Percentiles rank a stretch among this genome's conserved stretches.
Conservation (phyloP, 345 rosid genomes). For the Aquilaria malaccensis region DNA sequence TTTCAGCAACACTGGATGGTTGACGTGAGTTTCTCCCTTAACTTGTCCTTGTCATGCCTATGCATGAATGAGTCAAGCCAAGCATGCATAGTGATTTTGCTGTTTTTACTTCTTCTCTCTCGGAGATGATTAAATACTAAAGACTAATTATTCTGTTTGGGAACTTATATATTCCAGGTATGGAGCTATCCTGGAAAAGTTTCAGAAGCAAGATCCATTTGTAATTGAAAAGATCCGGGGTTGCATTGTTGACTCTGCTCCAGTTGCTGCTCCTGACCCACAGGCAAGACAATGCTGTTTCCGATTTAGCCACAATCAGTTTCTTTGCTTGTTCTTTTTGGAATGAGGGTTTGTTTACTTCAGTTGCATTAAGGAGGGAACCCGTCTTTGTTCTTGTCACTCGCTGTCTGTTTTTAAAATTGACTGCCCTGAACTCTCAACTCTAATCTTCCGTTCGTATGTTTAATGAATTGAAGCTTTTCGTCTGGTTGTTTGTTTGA, state of each 20-base stretch:
- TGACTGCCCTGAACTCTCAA: too few relatives aligned
- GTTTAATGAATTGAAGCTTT: too few relatives aligned
- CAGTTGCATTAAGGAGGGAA: too few relatives aligned
- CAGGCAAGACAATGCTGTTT: conserved; percentile 43
- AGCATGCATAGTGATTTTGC: not conserved
- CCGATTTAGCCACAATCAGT: not conserved
- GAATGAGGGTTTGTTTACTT: too few relatives aligned
- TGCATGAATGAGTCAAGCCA: not conserved
- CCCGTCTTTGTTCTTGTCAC: too few relatives aligned
- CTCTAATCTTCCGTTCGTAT: too few relatives aligned
- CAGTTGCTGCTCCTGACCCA: conserved; percentile 93
- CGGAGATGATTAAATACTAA: not conserved
- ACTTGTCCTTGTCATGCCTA: not conserved
- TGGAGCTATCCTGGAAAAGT: conserved; percentile 86
- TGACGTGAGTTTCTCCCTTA: conserved; percentile 49
- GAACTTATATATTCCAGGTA: conserved; percentile 41
- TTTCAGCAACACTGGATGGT: conserved; percentile 98
- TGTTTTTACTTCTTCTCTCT: not conserved
- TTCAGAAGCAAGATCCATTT: conserved; percentile 71
- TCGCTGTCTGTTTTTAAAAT: too few relatives aligned
- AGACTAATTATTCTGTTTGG: conserved; percentile 5
- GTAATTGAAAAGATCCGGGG: conserved; percentile 66
- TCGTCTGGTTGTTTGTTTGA: too few relatives aligned
- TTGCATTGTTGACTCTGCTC: conserved; percentile 97
- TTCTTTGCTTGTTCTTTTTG: too few relatives aligned